These are phyloP conservation scores for Aurifilum marmelostoma DNA, from an alignment of 2,329 filamentous ascomycete species.

Conservation along the genomic window DNA sequence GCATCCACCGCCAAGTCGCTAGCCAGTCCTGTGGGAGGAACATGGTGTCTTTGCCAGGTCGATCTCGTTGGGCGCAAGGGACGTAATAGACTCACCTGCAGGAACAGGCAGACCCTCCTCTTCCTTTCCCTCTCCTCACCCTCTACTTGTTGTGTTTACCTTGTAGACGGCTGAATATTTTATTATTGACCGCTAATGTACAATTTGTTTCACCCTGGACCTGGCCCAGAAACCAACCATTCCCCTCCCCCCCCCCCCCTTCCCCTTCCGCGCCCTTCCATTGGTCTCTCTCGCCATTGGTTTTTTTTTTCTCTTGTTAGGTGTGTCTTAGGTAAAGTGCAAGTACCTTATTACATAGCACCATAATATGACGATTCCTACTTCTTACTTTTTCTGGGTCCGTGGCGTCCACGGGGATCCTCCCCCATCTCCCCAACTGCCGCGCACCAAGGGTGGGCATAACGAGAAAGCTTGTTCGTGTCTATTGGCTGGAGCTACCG, in stretches of 20 bases:
- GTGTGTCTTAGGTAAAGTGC: neutral
- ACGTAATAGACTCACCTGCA: constrained; percentile 2
- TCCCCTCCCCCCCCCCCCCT: too few species aligned
- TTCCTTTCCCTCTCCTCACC: neutral
- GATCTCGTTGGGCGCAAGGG: neutral
- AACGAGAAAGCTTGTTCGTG: neutral
- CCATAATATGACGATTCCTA: neutral
- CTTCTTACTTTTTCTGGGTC: neutral
- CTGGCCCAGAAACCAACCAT: neutral
- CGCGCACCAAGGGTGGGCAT: constrained; percentile 7
- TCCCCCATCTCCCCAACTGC: constrained; percentile 9
- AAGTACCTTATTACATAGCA: neutral
- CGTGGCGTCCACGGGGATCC: constrained; percentile 1
- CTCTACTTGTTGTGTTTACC: neutral
- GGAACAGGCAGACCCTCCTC: neutral
- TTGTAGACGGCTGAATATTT: neutral
- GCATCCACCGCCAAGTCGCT: constrained; percentile 27
- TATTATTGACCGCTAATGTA: neutral
- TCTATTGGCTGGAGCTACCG: constrained; percentile 9
- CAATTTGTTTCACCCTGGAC: constrained; percentile 1
- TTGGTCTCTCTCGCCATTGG: neutral
- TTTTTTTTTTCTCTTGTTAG: neutral
- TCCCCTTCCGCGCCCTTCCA: neutral
- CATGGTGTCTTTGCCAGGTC: neutral
- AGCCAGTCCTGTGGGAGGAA: constrained; percentile 11